Conservation (phyloP, 129 eudicot genomes). For the Deinandra increscens region DNA sequence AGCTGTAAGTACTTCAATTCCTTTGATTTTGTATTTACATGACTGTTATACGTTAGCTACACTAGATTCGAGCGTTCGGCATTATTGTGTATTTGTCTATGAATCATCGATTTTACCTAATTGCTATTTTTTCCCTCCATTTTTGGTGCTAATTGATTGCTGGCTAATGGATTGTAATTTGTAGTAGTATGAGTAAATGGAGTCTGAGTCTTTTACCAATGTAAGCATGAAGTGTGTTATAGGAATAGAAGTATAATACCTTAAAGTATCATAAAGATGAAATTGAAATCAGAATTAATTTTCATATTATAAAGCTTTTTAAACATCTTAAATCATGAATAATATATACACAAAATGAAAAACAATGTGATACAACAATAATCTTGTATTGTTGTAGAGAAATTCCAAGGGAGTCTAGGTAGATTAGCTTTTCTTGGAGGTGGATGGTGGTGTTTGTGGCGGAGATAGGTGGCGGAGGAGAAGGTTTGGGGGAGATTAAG, state of each 20-base stretch:
- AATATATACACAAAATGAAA: slow-evolving; percentile 29
- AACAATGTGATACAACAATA: slow-evolving; percentile 21
- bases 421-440: slow-evolving; percentile 60
- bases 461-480: slow-evolving; percentile 27
- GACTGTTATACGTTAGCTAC: background rate
- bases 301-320: slow-evolving; percentile 1
- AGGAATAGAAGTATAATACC: too few species aligned
- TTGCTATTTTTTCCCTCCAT: too few species aligned
- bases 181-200: background rate
- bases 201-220: too few species aligned
- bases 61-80: background rate
- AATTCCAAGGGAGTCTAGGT: slow-evolving; percentile 68
- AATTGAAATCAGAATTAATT: too few species aligned
- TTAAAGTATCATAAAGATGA: too few species aligned
- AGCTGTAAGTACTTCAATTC: slow-evolving; percentile 47
- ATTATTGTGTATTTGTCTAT: too few species aligned
- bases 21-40: background rate
- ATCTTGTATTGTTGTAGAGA: too few species aligned
- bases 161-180: background rate
- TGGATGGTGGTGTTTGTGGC: slow-evolving; percentile 29
- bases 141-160: background rate
- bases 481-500: slow-evolving; percentile 36
- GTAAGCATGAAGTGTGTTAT: too few species aligned
- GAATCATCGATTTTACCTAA: background rate
- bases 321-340: slow-evolving; percentile 20